phyloP scores from a whole-genome alignment of 306 rosid genomes.

The Cucurbita argyrosperma region DNA sequence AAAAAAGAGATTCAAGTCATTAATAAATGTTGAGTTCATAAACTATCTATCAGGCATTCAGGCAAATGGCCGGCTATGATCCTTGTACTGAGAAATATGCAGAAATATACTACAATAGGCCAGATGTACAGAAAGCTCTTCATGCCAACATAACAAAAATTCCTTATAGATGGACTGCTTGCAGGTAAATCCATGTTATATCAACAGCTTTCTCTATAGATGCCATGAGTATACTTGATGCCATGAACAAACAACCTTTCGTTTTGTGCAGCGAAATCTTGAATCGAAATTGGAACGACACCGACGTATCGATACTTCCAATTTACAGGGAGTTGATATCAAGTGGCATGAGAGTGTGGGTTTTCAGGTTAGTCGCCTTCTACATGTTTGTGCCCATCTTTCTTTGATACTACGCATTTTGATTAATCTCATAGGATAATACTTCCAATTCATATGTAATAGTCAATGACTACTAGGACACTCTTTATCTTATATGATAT shows the following conservation, averaged over 20 bases:
- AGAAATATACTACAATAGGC: constrained; percentile 71
- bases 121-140: constrained; percentile 83
- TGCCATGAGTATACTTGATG: background rate
- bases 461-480: background rate
- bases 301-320: constrained; percentile 78
- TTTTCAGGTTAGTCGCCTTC: constrained; percentile 54
- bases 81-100: constrained; percentile 95
- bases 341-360: constrained; percentile 75
- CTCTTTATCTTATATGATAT: background rate
- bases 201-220: background rate
- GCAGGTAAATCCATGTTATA: constrained; percentile 39
- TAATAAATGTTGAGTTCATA: background rate
- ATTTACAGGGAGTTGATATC: constrained; percentile 75
- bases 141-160: constrained; percentile 75
- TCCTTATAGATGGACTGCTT: constrained; percentile 91
- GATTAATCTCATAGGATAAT: background rate
- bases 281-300: constrained; percentile 91
- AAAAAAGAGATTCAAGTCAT: background rate
- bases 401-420: background rate
- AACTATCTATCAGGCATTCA: constrained; percentile 18
- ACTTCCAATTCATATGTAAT: no score
- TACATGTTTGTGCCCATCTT: background rate
- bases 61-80: constrained; percentile 64
- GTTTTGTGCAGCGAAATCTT: constrained; percentile 54
- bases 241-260: background rate